Evolutionary conservation across 495 filamentous ascomycete genomes (phyloP).

Genomic region (Chaetomidium leptoderma): DNA sequence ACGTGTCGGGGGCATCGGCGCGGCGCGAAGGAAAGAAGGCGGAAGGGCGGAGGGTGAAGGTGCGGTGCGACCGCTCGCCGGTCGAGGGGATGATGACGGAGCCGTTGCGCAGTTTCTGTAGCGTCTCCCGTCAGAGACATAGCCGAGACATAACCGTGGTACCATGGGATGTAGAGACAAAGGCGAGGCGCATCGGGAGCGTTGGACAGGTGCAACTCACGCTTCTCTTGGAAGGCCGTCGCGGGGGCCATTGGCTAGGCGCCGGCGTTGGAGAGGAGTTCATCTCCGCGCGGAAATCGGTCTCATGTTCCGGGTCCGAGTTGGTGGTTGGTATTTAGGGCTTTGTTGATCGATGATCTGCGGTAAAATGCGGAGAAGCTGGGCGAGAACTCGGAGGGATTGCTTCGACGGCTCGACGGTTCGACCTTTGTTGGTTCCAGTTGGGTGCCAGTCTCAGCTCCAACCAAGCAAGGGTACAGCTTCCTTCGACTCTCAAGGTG

Average conservation of each 20-base stretch:
- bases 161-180: not conserved
- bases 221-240: constrained; percentile 35
- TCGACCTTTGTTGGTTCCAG: constrained; percentile 7
- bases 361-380: not conserved
- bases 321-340: not conserved
- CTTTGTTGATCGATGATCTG: not conserved
- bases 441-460: not conserved
- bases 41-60: constrained; percentile 50
- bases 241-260: constrained; percentile 32
- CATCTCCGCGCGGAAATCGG: constrained; percentile 22
- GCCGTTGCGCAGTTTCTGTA: constrained; percentile 55
- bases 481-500: no score
- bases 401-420: not conserved
- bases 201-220: constrained; percentile 18
- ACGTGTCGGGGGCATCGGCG: constrained; percentile 26
- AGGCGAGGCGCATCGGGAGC: not conserved
- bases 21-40: constrained; percentile 18
- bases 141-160: no score
- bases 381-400: not conserved
- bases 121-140: not conserved
- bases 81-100: constrained; percentile 58
- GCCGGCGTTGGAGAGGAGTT: constrained; percentile 29
- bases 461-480: not conserved
- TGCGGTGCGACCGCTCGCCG: constrained; percentile 55
- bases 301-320: not conserved